Evolutionary conservation across 1,284 basidiomycete species (phyloP), one percentile per base, ranked within the genome.

Genomic region (Mycena sp.): DNA sequence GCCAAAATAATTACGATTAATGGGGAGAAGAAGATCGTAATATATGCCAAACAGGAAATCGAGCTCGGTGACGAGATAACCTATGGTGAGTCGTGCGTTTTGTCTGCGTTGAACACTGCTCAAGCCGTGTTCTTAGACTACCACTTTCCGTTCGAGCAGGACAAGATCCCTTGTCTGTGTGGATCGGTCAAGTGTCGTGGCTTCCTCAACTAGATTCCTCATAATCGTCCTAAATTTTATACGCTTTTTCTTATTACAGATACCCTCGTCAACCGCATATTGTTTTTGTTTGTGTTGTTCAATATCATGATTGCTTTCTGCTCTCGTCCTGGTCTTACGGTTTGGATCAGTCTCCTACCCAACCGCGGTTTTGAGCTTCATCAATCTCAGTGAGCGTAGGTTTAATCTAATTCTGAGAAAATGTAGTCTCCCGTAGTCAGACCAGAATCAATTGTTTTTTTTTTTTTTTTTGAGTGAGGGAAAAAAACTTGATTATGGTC

Each of bases 1-100:
- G 97, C 97, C 45, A 98, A 97, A 83, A 99, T 99, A 76, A 96
- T 99, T 74, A 98, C 95, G 61, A 96, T 99, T 79, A 97, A 92
- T 72, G 94, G 96, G 35, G 94, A 97, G 81, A 98, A 98, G 84
- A 95, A 98, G 84, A 99, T 99, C 73, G 98, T 99, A 73, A 97
- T 99, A 58, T 99, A 98, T 76, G 98, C 98, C 29, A 98, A 98
- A 78, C 88, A 91, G 70, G 91, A 93, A 68, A 95, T 99, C 72
- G 90, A 96, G 70, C 88, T 95, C 16, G 96, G 95, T 56, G 95
- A 96, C 73, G 96, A 98, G 80, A 96, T 98, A 72, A 96, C 95
- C 63, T 95, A 94, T 79, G 93, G 92, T 93, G 67, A 56, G 89
- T 69, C 45, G 30, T 56, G 25, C n/a, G 61, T 54, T 38, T 23